A percentile compares a stretch with the other conserved stretches of the same genome.
phyloP scores from a whole-genome alignment of 805 yeast species.

The Nakazawaea wyomingensis region DNA sequence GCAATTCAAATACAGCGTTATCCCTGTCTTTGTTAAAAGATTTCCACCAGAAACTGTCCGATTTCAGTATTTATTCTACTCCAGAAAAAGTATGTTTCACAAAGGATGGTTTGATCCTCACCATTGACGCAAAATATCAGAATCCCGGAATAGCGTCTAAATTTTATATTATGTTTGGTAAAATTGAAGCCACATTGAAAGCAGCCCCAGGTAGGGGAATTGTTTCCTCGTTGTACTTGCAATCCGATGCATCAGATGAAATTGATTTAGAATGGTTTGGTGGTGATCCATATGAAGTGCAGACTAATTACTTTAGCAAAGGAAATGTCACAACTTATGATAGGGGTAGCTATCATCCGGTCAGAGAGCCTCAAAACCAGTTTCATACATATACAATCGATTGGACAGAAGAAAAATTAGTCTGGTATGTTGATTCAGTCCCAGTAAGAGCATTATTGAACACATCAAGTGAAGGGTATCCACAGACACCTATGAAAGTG shows the following conservation, averaged over 20 bases:
- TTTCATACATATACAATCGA: slow-evolving; percentile 80
- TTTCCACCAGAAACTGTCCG: slow-evolving; percentile 43
- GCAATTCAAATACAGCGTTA: slow-evolving; percentile 50
- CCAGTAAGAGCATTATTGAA: slow-evolving; percentile 58
- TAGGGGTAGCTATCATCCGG: slow-evolving; percentile 69
- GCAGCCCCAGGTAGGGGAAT: slow-evolving; percentile 79
- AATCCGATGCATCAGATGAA: slow-evolving; percentile 83
- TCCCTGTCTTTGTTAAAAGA: slow-evolving; percentile 48
- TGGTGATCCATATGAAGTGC: slow-evolving; percentile 67
- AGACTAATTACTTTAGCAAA: slow-evolving; percentile 75
- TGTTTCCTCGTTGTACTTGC: slow-evolving; percentile 75
- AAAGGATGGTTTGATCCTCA: slow-evolving; percentile 57
- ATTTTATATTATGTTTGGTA: slow-evolving; percentile 87
- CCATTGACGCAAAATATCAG: slow-evolving; percentile 58
- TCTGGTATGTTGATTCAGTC: slow-evolving; percentile 71
- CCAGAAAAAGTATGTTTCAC: slow-evolving; percentile 40
- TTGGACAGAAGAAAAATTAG: slow-evolving; percentile 64
- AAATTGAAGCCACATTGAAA: slow-evolving; percentile 63
- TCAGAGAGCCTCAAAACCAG: slow-evolving; percentile 45
- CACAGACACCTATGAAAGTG: slow-evolving; percentile 84
- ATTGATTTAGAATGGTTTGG: slow-evolving; percentile 88
- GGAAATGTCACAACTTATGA: slow-evolving; percentile 75
- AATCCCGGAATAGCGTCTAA: slow-evolving; percentile 75
- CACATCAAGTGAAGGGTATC: slow-evolving; percentile 63
- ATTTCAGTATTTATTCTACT: slow-evolving; percentile 37